Base-by-base conservation (phyloP, 805 yeast species). In the Brettanomyces anomalus region DNA sequence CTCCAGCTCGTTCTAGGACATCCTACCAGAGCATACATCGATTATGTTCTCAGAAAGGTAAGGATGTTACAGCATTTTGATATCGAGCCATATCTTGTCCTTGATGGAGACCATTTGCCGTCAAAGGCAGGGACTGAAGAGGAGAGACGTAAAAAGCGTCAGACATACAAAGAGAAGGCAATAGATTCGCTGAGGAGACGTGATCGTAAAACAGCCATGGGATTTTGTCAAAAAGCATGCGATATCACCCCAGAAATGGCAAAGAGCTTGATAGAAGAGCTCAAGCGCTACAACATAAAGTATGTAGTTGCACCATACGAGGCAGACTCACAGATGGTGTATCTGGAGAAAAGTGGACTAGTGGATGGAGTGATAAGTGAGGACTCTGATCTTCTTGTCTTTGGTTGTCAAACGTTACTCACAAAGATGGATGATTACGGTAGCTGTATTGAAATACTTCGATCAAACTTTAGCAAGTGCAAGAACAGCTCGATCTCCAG, bases 281-380 rank as follows among this genome's bases (percentile, higher is more conserved):
- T 94, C 48, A 79, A 78, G 50, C 49, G 58, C 13, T 67, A 72
- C 37, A 61, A 63, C 1, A 77, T 93, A 39, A 73, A 70, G 46
- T 90, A 76, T 53, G 75, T 93, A 6, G 98, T 93, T 7, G 97
- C 99, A 0, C 99, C 99, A 0, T 93, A 87, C 58, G 99, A 93
- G 64, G 98, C 98, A 0, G 99, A 93, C 60, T 83, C 98, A 1
- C 98, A 93, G 60, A 77, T 93, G 83, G 97, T 89, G 8, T 87
- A 80, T 54, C 69, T 93, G 36, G 97, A 90, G 57, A 75, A 77
- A 45, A 49, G 63, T 0, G 90, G 90, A 0, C 41, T 77, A 1
- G 90, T 87, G 5, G 82, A 87, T 47, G 97, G 90, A 0, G 85
- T 93, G 4, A 70, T 93, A 7, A 81, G 95, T 35, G 99, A 93